Conservation (phyloP, 352 stramenopile genomes). For the Phytophthora colocasiae region DNA sequence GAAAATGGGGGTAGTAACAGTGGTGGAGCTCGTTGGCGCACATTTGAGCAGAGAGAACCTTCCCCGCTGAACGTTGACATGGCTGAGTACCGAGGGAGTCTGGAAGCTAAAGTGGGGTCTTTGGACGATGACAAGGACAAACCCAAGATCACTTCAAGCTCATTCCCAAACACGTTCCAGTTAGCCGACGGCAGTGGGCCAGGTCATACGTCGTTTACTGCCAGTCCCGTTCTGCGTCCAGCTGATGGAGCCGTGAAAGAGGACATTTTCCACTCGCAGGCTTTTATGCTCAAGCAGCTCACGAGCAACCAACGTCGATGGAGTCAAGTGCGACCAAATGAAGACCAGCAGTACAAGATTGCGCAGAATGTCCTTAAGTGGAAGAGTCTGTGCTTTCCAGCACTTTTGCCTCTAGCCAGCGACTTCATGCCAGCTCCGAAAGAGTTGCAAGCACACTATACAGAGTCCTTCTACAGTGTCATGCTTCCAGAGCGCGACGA, state of each 20-base stretch:
- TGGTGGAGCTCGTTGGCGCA: slow-evolving; percentile 45
- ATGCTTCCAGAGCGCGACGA: slow-evolving; percentile 79
- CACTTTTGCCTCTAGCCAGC: slow-evolving; percentile 93
- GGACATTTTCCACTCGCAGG: slow-evolving; percentile 79
- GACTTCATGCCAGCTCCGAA: slow-evolving; percentile 88
- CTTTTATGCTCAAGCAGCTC: slow-evolving; percentile 80
- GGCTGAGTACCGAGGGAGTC: slow-evolving; percentile 37
- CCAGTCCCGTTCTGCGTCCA: slow-evolving; percentile 63
- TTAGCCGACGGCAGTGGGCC: slow-evolving; percentile 48
- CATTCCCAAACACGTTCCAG: slow-evolving; percentile 70
- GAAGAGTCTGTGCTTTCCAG: slow-evolving; percentile 97
- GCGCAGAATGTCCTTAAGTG: slow-evolving; percentile 95
- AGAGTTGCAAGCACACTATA: slow-evolving; percentile 86
- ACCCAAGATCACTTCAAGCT: slow-evolving; percentile 54
- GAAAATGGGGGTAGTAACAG: slow-evolving; percentile 42
- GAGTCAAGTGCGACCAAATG: slow-evolving; percentile 92
- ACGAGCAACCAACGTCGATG: slow-evolving; percentile 96
- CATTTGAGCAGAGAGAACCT: slow-evolving; percentile 47
- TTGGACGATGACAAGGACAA: slow-evolving; percentile 50
- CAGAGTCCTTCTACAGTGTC: slow-evolving; percentile 87
- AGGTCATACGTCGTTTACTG: slow-evolving; percentile 54
- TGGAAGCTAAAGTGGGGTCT: slow-evolving; percentile 45
- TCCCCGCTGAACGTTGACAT: slow-evolving; percentile 53
- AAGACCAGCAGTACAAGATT: slow-evolving; percentile 65
- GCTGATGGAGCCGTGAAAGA: slow-evolving; percentile 60